phyloP scores from a whole-genome alignment of 768 basidiomycete species.

The Mycena sanguinolenta region DNA sequence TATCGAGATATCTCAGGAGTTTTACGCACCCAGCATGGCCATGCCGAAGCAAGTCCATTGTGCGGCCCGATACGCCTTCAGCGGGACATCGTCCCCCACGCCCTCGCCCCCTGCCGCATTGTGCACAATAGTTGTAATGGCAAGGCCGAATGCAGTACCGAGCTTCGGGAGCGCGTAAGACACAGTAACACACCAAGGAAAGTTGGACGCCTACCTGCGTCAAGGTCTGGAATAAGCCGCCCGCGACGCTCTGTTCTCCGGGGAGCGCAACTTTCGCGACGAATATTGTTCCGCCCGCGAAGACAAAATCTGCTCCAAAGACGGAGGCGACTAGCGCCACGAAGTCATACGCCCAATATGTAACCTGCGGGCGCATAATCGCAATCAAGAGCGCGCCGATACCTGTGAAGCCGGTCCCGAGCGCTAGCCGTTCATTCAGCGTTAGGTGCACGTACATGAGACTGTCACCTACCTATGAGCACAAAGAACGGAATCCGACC shows the following conservation, averaged over 20 bases:
- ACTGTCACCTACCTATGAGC: constrained; percentile 64
- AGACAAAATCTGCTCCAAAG: constrained; percentile 85
- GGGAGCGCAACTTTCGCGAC: constrained; percentile 75
- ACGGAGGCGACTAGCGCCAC: constrained; percentile 75
- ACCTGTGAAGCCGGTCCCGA: constrained; percentile 71
- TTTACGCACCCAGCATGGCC: constrained; percentile 58
- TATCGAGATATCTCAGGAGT: not conserved
- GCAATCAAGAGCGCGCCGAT: constrained; percentile 76
- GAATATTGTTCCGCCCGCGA: constrained; percentile 79
- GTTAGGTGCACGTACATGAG: not conserved
- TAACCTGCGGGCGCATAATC: constrained; percentile 63
- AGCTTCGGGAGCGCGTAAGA: constrained; percentile 46
- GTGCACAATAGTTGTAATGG: constrained; percentile 63
- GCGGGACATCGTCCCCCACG: constrained; percentile 48
- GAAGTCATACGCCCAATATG: constrained; percentile 86
- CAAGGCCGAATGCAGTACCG: constrained; percentile 66
- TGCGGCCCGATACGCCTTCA: constrained; percentile 62
- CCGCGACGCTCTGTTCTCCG: constrained; percentile 82
- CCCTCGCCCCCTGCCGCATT: constrained; percentile 39
- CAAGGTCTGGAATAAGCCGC: constrained; percentile 85
- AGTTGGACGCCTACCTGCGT: constrained; percentile 62
- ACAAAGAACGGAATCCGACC: constrained; percentile 66
- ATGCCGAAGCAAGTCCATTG: constrained; percentile 69
- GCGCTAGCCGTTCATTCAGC: constrained; percentile 12
- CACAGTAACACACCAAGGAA: not conserved